Base-by-base conservation (phyloP, 768 basidiomycete species). In the Amanita subjunquillea region DNA sequence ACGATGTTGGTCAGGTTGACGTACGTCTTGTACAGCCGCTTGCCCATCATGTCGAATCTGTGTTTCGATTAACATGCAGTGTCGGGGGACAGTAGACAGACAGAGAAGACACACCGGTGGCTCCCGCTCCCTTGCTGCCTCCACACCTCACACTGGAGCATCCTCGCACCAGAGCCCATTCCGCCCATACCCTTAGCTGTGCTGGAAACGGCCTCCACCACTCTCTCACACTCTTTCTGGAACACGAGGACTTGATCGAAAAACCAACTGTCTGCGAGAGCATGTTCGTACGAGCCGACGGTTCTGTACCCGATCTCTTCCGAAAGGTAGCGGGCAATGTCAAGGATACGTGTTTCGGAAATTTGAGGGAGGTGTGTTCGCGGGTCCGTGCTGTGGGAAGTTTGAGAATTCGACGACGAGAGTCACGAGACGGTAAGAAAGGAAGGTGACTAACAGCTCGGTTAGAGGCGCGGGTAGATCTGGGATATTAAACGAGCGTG, bases 131-230 rank as follows among this genome's bases (percentile, higher is more conserved):
- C 92, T 58, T 85, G 76, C 66, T 96, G 94, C 52, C 85, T 73
- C 87, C 90, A 95, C 0, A 94, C 82, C 61, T 96, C 91, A 60
- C 95, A 93, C 62, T 94, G 75, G n/a, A 95, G 69, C 42, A 83
- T 83, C 44, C 83, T 69, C 55, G 72, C 66, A 1, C 82, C 70
- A 9, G 7, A 17, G 55, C 72, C 67, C 2, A 62, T 70, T 38
- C 62, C 48, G 8, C 29, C 29, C 29, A 30, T 30, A 7, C 46
- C 46, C 17, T 2, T 17, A 0, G n/a, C 48, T 8, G 34, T 8
- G 9, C 22, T 38, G 27, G 48, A 36, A 39, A 25, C 37, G 22
- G 47, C 47, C 30, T 63, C 62, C 6, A 77, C 73, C 27, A 79
- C 65, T 45, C 67, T 66, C 42, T 85, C 80, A 62, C 92, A 94